A percentile compares a stretch with the other conserved stretches of the same genome.
Conservation (phyloP, 345 rosid genomes). For the Microcos paniculata region DNA sequence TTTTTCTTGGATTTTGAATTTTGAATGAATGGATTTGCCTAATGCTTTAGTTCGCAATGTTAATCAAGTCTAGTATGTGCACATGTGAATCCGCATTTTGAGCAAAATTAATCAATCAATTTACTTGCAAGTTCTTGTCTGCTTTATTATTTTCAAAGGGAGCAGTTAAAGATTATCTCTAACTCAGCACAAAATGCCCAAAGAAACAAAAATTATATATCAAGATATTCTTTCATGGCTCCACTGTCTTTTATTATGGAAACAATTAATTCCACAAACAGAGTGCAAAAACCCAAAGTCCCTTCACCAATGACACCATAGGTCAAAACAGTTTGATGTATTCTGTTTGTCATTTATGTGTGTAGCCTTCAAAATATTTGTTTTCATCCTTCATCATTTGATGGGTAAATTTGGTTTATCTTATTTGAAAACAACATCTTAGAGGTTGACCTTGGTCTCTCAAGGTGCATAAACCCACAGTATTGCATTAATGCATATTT, state of each 20-base stretch:
- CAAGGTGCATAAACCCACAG: background rate
- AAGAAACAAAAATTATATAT: background rate
- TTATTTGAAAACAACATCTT: background rate
- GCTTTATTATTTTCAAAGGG: slow-evolving; percentile 63
- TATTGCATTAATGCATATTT: background rate
- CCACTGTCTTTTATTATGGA: slow-evolving; percentile 21
- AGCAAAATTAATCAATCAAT: slow-evolving; percentile 33
- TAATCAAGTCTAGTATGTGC: slow-evolving; percentile 16
- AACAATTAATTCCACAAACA: slow-evolving; percentile 30
- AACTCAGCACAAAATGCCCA: slow-evolving; percentile 20
- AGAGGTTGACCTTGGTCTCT: background rate
- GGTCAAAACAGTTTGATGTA: slow-evolving; percentile 34
- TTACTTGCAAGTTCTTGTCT: slow-evolving; percentile 39
- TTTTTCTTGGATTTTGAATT: background rate
- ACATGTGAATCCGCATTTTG: slow-evolving; percentile 57
- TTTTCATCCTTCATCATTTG: background rate
- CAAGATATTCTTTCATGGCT: background rate
- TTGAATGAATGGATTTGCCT: background rate
- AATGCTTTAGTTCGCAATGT: background rate
- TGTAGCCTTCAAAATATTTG: background rate
- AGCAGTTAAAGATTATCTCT: slow-evolving; percentile 43
- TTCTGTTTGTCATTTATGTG: slow-evolving; percentile 30
- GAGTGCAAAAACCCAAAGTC: slow-evolving; percentile 13
- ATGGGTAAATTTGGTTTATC: no score
- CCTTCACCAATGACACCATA: slow-evolving; percentile 18